Evolutionary conservation across 139 green algal species (phyloP).

Genomic region (Pleodorina starrii): DNA sequence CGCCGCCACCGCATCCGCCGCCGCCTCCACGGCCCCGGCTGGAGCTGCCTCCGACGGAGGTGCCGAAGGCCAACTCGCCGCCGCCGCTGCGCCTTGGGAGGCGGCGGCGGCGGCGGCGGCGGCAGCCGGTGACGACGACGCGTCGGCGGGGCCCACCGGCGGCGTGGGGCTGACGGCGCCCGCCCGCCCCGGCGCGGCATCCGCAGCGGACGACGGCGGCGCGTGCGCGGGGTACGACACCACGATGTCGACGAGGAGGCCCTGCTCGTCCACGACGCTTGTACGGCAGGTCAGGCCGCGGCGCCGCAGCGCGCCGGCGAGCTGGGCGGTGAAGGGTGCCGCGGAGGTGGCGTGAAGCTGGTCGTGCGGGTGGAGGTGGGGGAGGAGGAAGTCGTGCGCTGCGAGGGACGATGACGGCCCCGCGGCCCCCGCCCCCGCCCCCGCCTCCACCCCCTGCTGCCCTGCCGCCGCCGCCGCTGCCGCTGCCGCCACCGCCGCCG

Average conservation of each 20-base stretch:
- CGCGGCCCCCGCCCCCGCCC: too few relatives aligned
- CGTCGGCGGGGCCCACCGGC: too few relatives aligned
- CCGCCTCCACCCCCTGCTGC: background rate
- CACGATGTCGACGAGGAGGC: background rate
- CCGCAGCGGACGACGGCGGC: too few relatives aligned
- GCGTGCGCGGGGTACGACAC: too few relatives aligned
- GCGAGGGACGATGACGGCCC: background rate
- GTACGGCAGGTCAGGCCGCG: background rate
- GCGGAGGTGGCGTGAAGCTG: background rate
- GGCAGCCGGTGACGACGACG: too few relatives aligned
- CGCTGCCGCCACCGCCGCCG: background rate
- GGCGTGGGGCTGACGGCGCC: too few relatives aligned
- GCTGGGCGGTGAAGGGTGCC: background rate
- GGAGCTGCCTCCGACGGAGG: too few relatives aligned
- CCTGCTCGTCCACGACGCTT: background rate
- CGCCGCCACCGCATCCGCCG: background rate
- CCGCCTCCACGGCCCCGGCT: background rate
- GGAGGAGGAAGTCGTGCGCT: background rate
- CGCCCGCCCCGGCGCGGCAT: too few relatives aligned
- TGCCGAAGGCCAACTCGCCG: background rate
- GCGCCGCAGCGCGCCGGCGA: background rate
- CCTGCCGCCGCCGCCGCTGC: background rate
- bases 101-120: too few relatives aligned
- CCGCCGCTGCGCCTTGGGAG: background rate
- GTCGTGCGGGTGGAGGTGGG: slow-evolving; percentile 19